Evolutionary conservation across 495 filamentous ascomycete species (phyloP).

Genomic region (Lasiosphaeria miniovina): DNA sequence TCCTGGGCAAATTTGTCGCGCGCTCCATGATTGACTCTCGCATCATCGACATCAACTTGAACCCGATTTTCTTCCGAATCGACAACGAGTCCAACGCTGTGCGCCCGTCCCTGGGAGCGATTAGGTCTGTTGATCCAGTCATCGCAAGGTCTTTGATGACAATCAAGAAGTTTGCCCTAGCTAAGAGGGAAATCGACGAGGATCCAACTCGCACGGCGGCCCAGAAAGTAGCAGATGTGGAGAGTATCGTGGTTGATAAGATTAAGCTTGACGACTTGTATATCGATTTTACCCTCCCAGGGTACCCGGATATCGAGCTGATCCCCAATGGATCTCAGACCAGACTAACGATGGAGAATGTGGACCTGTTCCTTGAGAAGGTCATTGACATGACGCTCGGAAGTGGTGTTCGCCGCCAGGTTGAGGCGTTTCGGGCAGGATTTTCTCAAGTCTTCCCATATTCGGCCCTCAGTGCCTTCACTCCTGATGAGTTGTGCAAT

Average conservation of each 20-base stretch:
- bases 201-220: conserved; percentile 58
- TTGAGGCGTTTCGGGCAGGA: conserved; percentile 85
- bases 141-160: conserved; percentile 82
- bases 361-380: conserved; percentile 79
- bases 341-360: conserved; percentile 82
- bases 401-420: conserved; percentile 79
- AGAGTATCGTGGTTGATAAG: conserved; percentile 68
- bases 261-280: conserved; percentile 80
- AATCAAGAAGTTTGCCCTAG: conserved; percentile 80
- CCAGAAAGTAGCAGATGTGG: conserved; percentile 66
- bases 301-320: conserved; percentile 87
- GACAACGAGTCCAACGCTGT: conserved; percentile 71
- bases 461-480: conserved; percentile 88
- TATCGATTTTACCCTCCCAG: conserved; percentile 91
- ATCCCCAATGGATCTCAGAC: conserved; percentile 68
- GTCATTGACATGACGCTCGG: conserved; percentile 92
- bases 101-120: conserved; percentile 83
- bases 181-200: conserved; percentile 77
- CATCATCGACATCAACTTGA: conserved; percentile 97
- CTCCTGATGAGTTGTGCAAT: conserved; percentile 93
- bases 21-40: conserved; percentile 97
- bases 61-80: conserved; percentile 95
- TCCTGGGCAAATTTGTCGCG: conserved; percentile 96
- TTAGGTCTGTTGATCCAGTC: conserved; percentile 83
- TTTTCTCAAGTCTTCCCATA: conserved; percentile 98